These are phyloP conservation scores for Aspergillus phoenicis DNA, from an alignment of 2,329 filamentous ascomycete species.

Conservation along the genomic window DNA sequence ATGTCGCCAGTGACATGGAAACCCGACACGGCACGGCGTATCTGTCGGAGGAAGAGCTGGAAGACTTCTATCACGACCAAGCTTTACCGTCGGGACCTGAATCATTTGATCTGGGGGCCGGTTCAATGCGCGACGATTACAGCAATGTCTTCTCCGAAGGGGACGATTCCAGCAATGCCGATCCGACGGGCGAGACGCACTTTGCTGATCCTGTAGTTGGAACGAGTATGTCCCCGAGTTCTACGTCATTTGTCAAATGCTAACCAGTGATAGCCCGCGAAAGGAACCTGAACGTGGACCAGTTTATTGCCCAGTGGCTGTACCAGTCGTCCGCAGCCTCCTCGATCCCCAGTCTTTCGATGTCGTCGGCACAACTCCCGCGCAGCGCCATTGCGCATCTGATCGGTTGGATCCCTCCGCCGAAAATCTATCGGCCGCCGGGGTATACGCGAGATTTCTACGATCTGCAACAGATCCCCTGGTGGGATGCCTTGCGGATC, in stretches of 20 bases:
- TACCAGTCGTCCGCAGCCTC: constrained; percentile 28
- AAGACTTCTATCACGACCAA: constrained; percentile 33
- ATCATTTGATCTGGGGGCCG: constrained; percentile 11
- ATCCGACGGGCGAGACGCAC: constrained; percentile 19
- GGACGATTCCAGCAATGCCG: constrained; percentile 18
- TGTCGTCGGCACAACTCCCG: constrained; percentile 21
- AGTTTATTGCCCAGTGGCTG: constrained; percentile 47
- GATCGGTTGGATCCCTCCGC: constrained; percentile 38
- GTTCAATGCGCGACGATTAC: constrained; percentile 21
- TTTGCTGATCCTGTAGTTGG: constrained; percentile 29
- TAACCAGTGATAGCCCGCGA: constrained; percentile 36
- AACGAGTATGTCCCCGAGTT: constrained; percentile 29
- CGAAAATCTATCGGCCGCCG: constrained; percentile 35
- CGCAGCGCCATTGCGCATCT: constrained; percentile 37
- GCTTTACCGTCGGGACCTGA: constrained; percentile 22
- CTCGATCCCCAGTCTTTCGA: constrained; percentile 23
- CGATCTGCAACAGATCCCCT: constrained; percentile 48
- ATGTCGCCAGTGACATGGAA: constrained; percentile 8
- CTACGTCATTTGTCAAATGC: constrained; percentile 7
- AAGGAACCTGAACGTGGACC: constrained; percentile 45
- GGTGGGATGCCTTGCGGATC: constrained; percentile 40
- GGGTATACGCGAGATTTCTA: constrained; percentile 32
- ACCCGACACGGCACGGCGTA: neutral
- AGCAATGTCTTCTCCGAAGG: constrained; percentile 20
- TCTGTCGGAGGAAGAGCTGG: constrained; percentile 31